Base-by-base conservation (phyloP, 2,329 filamentous ascomycete genomes). In the Diaporthe aspalathi region DNA sequence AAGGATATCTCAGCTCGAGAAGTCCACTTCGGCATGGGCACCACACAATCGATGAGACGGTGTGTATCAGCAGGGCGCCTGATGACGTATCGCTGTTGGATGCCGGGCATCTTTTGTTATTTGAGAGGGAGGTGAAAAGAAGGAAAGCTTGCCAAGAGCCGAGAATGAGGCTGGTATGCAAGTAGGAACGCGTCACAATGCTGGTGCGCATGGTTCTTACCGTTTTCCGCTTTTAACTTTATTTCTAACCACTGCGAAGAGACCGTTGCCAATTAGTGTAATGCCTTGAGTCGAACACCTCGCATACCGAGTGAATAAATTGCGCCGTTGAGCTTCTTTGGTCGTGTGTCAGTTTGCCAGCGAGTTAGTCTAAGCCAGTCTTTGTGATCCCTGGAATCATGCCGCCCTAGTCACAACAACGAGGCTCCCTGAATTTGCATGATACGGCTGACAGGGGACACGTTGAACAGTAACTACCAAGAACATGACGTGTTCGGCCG, bases 391-490 rank as follows among this genome's bases (percentile, higher is more conserved):
- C 57, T 65, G 57, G 35, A 50, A 22, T 70, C 20, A 70, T 70
- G 57, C 38, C 32, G 47, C 32, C 47, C 38, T 56, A 50, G 68
- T 47, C 8, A 49, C 24, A 56, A 65, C 68, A 65, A 70, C 68
- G 68, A 70, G 50, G 45, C 56, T 70, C 68, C 68, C 49, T 70
- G 68, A 24, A 40, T 62, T 40, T 54, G 68, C 68, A 70, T 70
- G 27, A 70, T 54, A 5, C 20, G 40, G 16, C 38, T 54, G 27
- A 43, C 38, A 70, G 53, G 47, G 35, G 24, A 54, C 22, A 38
- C 56, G 62, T 70, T 65, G 56, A 29, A 32, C 12, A 38, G 11
- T 29, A 27, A 53, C 22, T 22, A 20, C 32, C 29, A 32, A 47
- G 49, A 63, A 65, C 60, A 54, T 70, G 68, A 70, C 68, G 68